Evolutionary conservation across 2,329 filamentous ascomycete species (phyloP).

Genomic region (Sclerotinia trifoliorum): DNA sequence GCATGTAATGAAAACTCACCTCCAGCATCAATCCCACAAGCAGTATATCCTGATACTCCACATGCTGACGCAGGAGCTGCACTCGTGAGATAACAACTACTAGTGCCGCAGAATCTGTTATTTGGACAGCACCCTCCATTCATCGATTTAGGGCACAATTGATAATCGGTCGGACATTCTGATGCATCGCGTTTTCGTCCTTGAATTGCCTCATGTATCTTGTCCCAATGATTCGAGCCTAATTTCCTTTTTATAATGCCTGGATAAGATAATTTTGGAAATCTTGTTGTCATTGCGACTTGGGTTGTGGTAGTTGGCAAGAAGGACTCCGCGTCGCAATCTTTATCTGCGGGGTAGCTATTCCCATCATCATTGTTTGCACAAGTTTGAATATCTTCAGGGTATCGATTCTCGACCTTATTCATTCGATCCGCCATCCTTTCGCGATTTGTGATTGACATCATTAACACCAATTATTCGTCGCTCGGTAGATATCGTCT

Average conservation of each 20-base stretch:
- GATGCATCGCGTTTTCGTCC: slow-evolving; percentile 34
- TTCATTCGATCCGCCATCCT: slow-evolving; percentile 3
- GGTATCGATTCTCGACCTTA: neutral
- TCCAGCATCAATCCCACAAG: slow-evolving; percentile 35
- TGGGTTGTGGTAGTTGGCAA: slow-evolving; percentile 17
- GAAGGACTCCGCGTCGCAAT: slow-evolving; percentile 10
- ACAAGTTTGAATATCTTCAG: neutral
- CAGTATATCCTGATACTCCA: slow-evolving; percentile 32
- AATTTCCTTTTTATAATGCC: slow-evolving; percentile 33
- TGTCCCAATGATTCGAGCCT: slow-evolving; percentile 36
- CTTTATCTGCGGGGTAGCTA: slow-evolving; percentile 8
- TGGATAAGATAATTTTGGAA: slow-evolving; percentile 33
- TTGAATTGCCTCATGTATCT: slow-evolving; percentile 36
- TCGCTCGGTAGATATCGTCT: neutral
- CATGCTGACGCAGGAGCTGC: slow-evolving; percentile 32
- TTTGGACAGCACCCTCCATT: slow-evolving; percentile 43
- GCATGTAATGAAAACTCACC: slow-evolving; percentile 32
- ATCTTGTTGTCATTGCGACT: slow-evolving; percentile 23
- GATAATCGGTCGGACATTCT: slow-evolving; percentile 33
- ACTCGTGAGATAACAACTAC: slow-evolving; percentile 44
- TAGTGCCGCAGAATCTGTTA: slow-evolving; percentile 49
- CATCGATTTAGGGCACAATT: slow-evolving; percentile 35
- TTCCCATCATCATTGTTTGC: neutral
- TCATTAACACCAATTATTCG: neutral
- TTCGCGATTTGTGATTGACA: neutral